A percentile compares a stretch with the other conserved stretches of the same genome.
Evolutionary conservation across 2,329 filamentous ascomycete genomes (phyloP).

Genomic region (Botrytis tulipae): DNA sequence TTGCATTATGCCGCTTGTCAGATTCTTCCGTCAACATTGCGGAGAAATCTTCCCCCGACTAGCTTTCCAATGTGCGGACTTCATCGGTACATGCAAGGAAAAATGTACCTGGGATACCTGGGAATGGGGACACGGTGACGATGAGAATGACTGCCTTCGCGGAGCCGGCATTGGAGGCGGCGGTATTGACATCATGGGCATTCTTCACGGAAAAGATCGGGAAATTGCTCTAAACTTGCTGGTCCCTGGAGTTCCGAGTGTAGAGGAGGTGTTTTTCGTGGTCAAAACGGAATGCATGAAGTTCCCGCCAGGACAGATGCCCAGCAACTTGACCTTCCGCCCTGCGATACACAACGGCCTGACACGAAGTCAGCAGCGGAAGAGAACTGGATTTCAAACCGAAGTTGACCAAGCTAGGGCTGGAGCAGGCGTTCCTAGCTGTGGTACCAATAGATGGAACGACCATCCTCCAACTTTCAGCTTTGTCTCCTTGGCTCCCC

Average conservation of each 20-base stretch:
- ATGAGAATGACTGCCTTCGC: accelerated
- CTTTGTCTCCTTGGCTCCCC: not conserved
- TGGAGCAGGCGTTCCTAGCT: not conserved
- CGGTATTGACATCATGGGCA: not conserved
- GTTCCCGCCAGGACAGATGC: not conserved
- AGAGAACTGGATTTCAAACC: not conserved
- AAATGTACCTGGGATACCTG: not conserved
- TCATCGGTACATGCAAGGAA: not conserved
- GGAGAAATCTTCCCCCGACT: not conserved
- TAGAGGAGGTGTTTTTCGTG: not conserved
- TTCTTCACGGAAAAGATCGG: not conserved
- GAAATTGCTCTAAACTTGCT: not conserved
- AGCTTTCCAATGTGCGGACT: not conserved
- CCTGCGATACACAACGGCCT: not conserved
- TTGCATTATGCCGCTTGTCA: not conserved
- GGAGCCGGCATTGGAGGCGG: not conserved
- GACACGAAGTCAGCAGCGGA: not conserved
- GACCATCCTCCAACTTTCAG: not conserved
- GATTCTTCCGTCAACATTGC: not conserved
- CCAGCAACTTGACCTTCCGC: not conserved
- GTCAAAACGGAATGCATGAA: conserved; percentile 5
- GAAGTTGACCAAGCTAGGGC: not conserved
- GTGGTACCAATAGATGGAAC: not conserved
- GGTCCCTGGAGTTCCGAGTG: not conserved
- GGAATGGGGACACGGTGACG: not conserved